Evolutionary conservation across 2,329 filamentous ascomycete genomes (phyloP).

Genomic region (Aspergillus arachidicola): DNA sequence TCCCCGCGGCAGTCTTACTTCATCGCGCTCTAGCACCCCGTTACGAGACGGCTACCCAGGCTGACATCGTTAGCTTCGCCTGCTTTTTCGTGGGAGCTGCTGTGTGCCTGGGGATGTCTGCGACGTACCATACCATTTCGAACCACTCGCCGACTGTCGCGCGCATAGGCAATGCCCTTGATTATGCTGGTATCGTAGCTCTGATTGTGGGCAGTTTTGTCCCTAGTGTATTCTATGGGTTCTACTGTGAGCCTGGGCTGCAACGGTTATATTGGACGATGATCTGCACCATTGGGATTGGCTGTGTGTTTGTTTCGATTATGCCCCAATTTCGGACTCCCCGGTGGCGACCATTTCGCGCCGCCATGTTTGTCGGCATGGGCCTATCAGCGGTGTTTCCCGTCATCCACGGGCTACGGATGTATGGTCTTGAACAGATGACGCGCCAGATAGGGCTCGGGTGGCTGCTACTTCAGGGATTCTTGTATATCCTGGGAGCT

Average conservation of each 20-base stretch:
- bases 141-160: constrained; percentile 82
- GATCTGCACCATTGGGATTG: constrained; percentile 76
- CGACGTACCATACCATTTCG: constrained; percentile 79
- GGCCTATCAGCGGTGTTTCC: constrained; percentile 83
- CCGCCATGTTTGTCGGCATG: constrained; percentile 85
- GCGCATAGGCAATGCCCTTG: constrained; percentile 85
- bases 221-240: constrained; percentile 84
- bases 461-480: constrained; percentile 79
- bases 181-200: constrained; percentile 91
- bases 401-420: constrained; percentile 71
- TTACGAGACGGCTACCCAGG: constrained; percentile 62
- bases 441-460: constrained; percentile 74
- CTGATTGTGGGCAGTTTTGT: constrained; percentile 92
- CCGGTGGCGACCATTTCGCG: constrained; percentile 79
- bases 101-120: constrained; percentile 76
- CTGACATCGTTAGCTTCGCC: constrained; percentile 71
- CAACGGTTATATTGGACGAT: constrained; percentile 74
- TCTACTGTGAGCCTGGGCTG: constrained; percentile 69
- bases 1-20: constrained; percentile 55
- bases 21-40: constrained; percentile 63
- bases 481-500: constrained; percentile 83
- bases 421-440: constrained; percentile 69
- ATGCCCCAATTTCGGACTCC: constrained; percentile 83
- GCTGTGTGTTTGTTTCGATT: constrained; percentile 75
- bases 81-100: constrained; percentile 79